These are phyloP conservation scores for Corymbia citriodora DNA, from an alignment of 441 rosid genomes.

Conservation along the genomic window DNA sequence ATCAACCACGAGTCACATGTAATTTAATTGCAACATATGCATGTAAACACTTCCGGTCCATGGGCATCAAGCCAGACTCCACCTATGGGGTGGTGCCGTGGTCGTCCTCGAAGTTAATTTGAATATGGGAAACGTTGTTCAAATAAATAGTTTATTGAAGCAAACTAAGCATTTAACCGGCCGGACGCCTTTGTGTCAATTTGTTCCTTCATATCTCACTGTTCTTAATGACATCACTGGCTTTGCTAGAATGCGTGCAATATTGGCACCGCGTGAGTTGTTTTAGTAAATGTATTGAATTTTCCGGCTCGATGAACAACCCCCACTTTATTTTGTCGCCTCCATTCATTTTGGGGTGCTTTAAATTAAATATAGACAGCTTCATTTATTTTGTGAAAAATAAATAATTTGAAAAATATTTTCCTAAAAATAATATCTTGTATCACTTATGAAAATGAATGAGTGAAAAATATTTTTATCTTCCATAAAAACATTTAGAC, in stretches of 20 bases:
- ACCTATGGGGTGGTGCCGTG: fast-evolving
- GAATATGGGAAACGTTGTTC: background rate
- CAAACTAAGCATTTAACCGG: background rate
- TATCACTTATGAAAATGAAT: fast-evolving
- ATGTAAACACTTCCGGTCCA: background rate
- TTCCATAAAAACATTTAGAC: fast-evolving
- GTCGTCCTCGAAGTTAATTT: background rate
- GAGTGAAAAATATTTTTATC: fast-evolving
- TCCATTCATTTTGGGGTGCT: background rate
- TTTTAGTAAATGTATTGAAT: background rate
- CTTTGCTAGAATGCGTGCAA: background rate
- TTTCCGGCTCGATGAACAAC: background rate
- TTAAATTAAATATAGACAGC: background rate
- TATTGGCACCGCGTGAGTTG: background rate
- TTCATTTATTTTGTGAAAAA: no score
- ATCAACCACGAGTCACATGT: background rate
- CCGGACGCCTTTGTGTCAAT: background rate
- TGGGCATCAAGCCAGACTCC: background rate
- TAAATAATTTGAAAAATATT: fast-evolving
- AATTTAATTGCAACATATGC: background rate
- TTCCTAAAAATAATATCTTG: fast-evolving
- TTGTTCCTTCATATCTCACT: background rate
- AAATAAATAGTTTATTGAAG: background rate
- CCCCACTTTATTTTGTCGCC: background rate
- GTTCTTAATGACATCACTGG: background rate